Conservation (phyloP, 2,329 filamentous ascomycete genomes). For the Fusarium sp. region DNA sequence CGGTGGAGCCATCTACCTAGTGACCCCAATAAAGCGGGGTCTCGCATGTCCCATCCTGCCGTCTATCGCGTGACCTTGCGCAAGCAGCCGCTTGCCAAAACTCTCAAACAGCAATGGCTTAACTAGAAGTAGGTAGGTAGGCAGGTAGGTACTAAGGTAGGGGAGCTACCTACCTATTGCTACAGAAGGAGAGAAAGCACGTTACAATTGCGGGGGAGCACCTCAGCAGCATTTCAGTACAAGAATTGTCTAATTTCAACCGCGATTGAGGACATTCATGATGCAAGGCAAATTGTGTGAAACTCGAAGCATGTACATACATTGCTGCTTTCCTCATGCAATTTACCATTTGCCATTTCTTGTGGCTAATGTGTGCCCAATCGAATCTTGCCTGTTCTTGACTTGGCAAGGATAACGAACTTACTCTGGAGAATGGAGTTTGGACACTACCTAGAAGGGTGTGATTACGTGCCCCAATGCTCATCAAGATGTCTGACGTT, state of each 20-base stretch:
- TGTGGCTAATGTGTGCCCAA: slow-evolving; percentile 28
- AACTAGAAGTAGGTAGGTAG: no score
- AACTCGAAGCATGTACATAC: slow-evolving; percentile 21
- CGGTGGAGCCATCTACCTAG: slow-evolving; percentile 11
- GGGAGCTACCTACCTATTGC: neutral
- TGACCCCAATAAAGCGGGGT: slow-evolving; percentile 24
- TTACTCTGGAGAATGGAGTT: neutral
- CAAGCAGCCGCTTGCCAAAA: slow-evolving; percentile 48
- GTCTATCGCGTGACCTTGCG: slow-evolving; percentile 53
- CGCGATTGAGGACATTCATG: slow-evolving; percentile 2
- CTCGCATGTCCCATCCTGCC: slow-evolving; percentile 46
- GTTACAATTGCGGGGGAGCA: slow-evolving; percentile 25
- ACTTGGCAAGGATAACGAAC: neutral
- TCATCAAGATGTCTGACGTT: no score
- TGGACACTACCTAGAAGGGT: slow-evolving; percentile 3
- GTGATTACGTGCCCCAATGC: neutral
- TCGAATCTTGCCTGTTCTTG: slow-evolving; percentile 36
- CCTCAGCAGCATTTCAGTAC: slow-evolving; percentile 13
- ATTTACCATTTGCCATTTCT: slow-evolving; percentile 22
- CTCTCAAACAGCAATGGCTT: slow-evolving; percentile 21
- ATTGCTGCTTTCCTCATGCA: slow-evolving; percentile 10
- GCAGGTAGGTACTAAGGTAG: no score
- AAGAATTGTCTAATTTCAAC: neutral
- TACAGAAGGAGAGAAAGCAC: slow-evolving; percentile 17
- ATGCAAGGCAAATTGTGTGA: slow-evolving; percentile 1